Percentiles rank a stretch among this genome's conserved stretches.
Conservation (phyloP, 208 protist species). For the Entamoeba dispar region DNA sequence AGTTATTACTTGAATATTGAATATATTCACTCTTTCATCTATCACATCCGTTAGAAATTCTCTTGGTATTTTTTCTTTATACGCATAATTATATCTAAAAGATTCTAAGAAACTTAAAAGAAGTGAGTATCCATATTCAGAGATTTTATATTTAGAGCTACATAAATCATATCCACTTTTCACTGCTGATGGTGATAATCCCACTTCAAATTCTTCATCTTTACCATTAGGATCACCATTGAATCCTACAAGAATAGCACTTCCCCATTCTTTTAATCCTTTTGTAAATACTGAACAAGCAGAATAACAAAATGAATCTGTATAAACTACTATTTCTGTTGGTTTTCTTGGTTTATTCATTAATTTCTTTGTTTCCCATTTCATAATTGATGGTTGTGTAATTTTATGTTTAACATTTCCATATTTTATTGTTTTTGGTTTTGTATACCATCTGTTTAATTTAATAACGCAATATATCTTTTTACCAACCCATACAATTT, state of each 20-base stretch:
- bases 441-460: not conserved
- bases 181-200: not conserved
- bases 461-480: not conserved
- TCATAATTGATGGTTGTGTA: not conserved
- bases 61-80: not conserved
- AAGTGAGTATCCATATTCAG: not conserved
- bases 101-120: not conserved
- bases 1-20: not conserved
- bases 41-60: not conserved
- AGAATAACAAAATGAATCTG: not conserved
- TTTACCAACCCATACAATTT: not conserved
- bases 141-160: too few relatives aligned
- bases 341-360: not conserved
- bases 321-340: not conserved
- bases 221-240: not conserved
- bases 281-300: not conserved
- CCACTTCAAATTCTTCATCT: not conserved
- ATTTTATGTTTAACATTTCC: not conserved
- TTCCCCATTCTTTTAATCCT: not conserved
- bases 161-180: too few relatives aligned
- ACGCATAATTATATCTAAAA: not conserved
- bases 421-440: not conserved
- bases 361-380: not conserved
- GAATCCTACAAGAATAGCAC: not conserved
- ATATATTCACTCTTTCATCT: not conserved